These are phyloP conservation scores for Sungouiozyma intestinalis DNA, from an alignment of 805 yeast genomes.

Conservation along the genomic window DNA sequence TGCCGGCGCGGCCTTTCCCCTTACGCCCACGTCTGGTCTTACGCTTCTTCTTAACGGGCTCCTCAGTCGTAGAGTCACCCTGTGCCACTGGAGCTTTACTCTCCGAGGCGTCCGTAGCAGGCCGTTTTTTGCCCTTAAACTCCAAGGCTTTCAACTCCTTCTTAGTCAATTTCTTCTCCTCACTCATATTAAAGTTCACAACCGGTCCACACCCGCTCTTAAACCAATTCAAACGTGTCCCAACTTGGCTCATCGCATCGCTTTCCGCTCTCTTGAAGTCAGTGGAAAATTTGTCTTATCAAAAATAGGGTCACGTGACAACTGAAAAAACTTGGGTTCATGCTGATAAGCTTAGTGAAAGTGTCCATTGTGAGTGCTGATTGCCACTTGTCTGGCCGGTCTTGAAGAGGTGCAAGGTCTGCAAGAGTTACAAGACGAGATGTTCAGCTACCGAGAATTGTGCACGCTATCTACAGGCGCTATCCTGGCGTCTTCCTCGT, in stretches of 20 bases:
- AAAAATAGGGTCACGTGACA: no score
- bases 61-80: conserved; percentile 18
- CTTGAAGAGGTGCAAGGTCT: no score
- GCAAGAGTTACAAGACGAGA: neutral
- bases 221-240: neutral
- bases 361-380: no score
- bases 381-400: no score
- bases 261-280: neutral
- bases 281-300: neutral
- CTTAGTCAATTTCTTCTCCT: conserved; percentile 26
- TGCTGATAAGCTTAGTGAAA: no score
- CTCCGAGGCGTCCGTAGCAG: conserved; percentile 20
- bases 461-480: conserved; percentile 24
- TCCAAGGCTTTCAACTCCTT: conserved; percentile 29
- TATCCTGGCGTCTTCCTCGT: conserved; percentile 43
- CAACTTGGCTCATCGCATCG: neutral
- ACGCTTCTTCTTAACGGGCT: conserved; percentile 41
- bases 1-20: conserved; percentile 48
- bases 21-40: conserved; percentile 55
- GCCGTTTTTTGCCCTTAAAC: conserved; percentile 23
- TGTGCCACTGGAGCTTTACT: conserved; percentile 12
- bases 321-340: no score
- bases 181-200: conserved; percentile 8
- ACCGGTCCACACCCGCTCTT: neutral
- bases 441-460: conserved; percentile 19